phyloP scores from a whole-genome alignment of 2,329 filamentous ascomycete species.

The Fonsecaea erecta region DNA sequence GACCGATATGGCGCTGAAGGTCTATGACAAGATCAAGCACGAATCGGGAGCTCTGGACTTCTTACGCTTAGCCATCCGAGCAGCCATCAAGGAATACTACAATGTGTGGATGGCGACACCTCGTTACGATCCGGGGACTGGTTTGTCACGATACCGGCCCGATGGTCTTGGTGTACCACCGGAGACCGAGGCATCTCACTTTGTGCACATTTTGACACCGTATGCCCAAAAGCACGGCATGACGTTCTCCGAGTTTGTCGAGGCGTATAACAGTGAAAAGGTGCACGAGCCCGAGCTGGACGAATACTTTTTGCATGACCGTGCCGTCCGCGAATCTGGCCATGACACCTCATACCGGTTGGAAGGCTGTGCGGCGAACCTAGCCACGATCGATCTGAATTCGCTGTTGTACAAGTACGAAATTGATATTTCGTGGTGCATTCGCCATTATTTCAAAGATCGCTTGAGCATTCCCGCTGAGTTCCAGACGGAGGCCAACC shows the following conservation, averaged over 20 bases:
- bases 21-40: slow-evolving; percentile 91
- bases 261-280: slow-evolving; percentile 79
- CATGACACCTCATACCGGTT: slow-evolving; percentile 96
- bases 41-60: slow-evolving; percentile 82
- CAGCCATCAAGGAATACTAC: slow-evolving; percentile 96
- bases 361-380: slow-evolving; percentile 81
- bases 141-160: slow-evolving; percentile 82
- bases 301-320: slow-evolving; percentile 93
- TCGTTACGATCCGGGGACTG: slow-evolving; percentile 75
- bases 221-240: slow-evolving; percentile 84
- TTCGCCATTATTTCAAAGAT: slow-evolving; percentile 83
- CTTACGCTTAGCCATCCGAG: slow-evolving; percentile 75
- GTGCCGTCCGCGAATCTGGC: slow-evolving; percentile 92
- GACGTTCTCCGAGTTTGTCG: slow-evolving; percentile 81
- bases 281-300: slow-evolving; percentile 87
- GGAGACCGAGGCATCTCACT: slow-evolving; percentile 87
- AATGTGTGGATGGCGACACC: slow-evolving; percentile 83
- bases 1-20: slow-evolving; percentile 93
- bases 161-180: slow-evolving; percentile 84
- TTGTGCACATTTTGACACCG: slow-evolving; percentile 78
- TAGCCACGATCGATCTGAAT: slow-evolving; percentile 94
- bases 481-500: slow-evolving; percentile 71
- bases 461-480: slow-evolving; percentile 79
- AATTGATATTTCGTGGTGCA: slow-evolving; percentile 84
- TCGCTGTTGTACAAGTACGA: slow-evolving; percentile 97